phyloP scores from a whole-genome alignment of 768 basidiomycete species.

The Kwoniella dejecticola region DNA sequence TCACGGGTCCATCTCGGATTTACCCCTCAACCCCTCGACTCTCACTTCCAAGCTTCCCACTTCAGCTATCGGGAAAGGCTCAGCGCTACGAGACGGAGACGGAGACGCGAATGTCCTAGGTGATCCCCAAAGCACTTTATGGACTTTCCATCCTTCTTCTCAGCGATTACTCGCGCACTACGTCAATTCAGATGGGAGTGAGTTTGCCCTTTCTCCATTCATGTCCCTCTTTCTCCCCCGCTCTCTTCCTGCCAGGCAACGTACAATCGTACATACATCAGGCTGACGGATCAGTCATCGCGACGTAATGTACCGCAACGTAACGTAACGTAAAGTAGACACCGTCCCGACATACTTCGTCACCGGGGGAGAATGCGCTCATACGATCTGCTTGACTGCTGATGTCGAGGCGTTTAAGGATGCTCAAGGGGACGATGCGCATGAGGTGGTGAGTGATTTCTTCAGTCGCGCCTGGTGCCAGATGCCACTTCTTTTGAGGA shows the following conservation, averaged over 20 bases:
- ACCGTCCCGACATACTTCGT: conserved; percentile 37
- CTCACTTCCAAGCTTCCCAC: too few species aligned
- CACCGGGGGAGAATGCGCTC: conserved; percentile 39
- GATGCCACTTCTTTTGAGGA: too few species aligned
- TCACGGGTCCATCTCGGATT: background rate
- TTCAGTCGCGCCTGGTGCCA: too few species aligned
- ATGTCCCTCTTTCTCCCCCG: background rate
- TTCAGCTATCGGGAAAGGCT: too few species aligned
- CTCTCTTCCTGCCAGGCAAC: background rate
- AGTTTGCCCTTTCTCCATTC: background rate
- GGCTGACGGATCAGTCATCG: too few species aligned
- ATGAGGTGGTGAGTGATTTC: conserved; percentile 38
- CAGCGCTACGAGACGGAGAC: too few species aligned
- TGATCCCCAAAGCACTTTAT: conserved; percentile 16
- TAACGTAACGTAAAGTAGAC: too few species aligned
- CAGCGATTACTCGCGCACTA: conserved; percentile 15
- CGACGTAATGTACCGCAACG: too few species aligned
- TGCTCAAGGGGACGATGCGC: conserved; percentile 25
- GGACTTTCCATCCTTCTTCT: conserved; percentile 14
- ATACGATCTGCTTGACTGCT: conserved; percentile 37
- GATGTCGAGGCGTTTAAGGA: conserved; percentile 31
- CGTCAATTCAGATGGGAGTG: conserved; percentile 25
- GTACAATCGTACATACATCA: too few species aligned
- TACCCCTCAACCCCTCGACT: background rate
- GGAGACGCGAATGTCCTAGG: background rate